phyloP scores from a whole-genome alignment of 805 yeast genomes.

The Saccharomycopsis selenospora region DNA sequence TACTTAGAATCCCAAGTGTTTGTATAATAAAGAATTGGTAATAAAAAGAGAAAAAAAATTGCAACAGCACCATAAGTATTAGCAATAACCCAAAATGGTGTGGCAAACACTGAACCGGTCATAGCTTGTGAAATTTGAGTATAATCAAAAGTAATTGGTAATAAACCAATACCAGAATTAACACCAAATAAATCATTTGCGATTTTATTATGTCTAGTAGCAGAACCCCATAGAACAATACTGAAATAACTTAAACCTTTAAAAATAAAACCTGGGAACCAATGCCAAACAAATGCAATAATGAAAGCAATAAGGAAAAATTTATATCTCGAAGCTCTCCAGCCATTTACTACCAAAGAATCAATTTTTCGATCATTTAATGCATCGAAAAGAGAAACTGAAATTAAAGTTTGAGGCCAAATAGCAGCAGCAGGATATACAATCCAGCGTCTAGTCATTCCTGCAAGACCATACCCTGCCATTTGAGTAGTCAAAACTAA shows the following conservation, averaged over 20 bases:
- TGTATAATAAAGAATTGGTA: constrained; percentile 28
- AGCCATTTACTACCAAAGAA: constrained; percentile 44
- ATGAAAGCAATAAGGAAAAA: constrained; percentile 39
- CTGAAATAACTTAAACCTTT: constrained; percentile 54
- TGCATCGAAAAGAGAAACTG: constrained; percentile 48
- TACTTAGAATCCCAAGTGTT: constrained; percentile 26
- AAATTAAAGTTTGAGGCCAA: constrained; percentile 65
- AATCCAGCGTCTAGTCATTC: constrained; percentile 49
- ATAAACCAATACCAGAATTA: constrained; percentile 44
- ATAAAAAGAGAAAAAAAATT: constrained; percentile 42
- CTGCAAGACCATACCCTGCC: constrained; percentile 63
- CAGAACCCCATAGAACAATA: constrained; percentile 27
- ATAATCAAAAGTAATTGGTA: constrained; percentile 54
- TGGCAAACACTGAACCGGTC: constrained; percentile 55
- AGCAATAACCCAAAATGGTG: constrained; percentile 45
- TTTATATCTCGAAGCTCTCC: constrained; percentile 47
- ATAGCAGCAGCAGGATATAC: constrained; percentile 59
- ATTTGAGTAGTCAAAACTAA: constrained; percentile 50
- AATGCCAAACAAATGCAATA: constrained; percentile 42
- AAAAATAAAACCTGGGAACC: constrained; percentile 56
- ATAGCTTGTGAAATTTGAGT: constrained; percentile 44
- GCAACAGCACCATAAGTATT: constrained; percentile 41
- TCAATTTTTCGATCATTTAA: constrained; percentile 35
- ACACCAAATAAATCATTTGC: constrained; percentile 61
- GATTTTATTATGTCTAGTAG: constrained; percentile 41